A percentile compares a stretch with the other conserved stretches of the same genome.
phyloP scores from a whole-genome alignment of 192 early-diverging fungal species.

The Coemansia sp. region DNA sequence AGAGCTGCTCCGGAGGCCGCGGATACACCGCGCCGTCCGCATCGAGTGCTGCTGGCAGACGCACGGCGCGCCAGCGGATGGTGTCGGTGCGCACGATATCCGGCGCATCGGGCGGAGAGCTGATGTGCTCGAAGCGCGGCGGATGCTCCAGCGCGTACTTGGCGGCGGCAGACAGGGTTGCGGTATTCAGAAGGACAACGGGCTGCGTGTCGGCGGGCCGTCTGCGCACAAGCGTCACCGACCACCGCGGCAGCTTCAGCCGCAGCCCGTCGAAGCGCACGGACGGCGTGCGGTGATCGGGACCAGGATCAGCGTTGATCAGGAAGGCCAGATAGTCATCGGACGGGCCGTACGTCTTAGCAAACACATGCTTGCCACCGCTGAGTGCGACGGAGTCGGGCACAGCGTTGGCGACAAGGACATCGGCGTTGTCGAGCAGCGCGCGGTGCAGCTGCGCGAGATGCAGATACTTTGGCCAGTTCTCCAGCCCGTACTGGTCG shows the following conservation, averaged over 20 bases:
- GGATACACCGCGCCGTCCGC: not conserved
- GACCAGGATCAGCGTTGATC: constrained; percentile 19
- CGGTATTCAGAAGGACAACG: constrained; percentile 31
- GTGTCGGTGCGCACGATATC: constrained; percentile 1
- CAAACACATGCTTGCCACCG: constrained; percentile 2
- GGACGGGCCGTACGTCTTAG: constrained; percentile 28
- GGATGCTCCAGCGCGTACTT: constrained; percentile 17
- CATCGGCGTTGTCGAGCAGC: constrained; percentile 18
- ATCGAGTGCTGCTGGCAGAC: constrained; percentile 4
- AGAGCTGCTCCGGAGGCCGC: constrained; percentile 41
- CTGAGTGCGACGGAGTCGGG: constrained; percentile 10
- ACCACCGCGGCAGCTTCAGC: constrained; percentile 31
- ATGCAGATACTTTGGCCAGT: constrained; percentile 55
- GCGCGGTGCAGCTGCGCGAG: constrained; percentile 32
- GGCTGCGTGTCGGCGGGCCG: not conserved
- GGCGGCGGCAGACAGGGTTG: constrained; percentile 10
- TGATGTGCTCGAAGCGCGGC: constrained; percentile 15
- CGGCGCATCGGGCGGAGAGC: not conserved
- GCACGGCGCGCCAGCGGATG: constrained; percentile 18
- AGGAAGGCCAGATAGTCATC: constrained; percentile 32
- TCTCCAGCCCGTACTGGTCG: constrained; percentile 55
- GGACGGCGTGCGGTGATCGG: not conserved
- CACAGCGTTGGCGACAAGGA: constrained; percentile 21
- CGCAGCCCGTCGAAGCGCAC: constrained; percentile 22
- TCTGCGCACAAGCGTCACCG: constrained; percentile 32